Evolutionary conservation across 2,329 filamentous ascomycete species (phyloP).

Genomic region (Tolypocladium nubicola): DNA sequence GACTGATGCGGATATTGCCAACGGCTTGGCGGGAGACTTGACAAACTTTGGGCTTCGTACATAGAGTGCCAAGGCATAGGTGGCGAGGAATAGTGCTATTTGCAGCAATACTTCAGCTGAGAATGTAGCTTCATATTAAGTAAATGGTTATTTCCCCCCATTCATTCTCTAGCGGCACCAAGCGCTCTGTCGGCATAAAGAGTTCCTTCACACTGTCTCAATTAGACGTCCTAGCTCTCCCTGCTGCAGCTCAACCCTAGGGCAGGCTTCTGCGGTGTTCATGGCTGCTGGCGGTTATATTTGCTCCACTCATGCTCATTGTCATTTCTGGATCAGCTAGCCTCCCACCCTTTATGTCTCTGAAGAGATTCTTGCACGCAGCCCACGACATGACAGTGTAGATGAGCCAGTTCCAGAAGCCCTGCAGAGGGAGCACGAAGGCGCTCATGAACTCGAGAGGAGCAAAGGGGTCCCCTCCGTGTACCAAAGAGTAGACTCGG

Average conservation of each 20-base stretch:
- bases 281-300: neutral
- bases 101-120: no score
- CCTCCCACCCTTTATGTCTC: conserved; percentile 1
- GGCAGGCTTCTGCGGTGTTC: neutral
- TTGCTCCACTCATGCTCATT: neutral
- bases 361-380: conserved; percentile 31
- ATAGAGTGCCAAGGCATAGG: no score
- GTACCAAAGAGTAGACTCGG: conserved; percentile 52
- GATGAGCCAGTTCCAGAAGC: conserved; percentile 68
- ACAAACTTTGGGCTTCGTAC: no score
- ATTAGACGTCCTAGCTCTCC: neutral
- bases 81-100: no score
- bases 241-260: neutral
- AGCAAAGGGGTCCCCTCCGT: conserved; percentile 18
- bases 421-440: conserved; percentile 65
- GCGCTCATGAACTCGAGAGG: conserved; percentile 53
- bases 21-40: no score
- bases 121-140: no score
- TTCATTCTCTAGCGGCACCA: no score
- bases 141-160: no score
- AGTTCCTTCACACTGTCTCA: neutral
- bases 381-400: conserved; percentile 55
- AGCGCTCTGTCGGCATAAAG: neutral
- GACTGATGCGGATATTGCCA: no score
- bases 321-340: neutral